phyloP scores from a whole-genome alignment of 2,329 filamentous ascomycete genomes.

The Aureobasidium sp. region DNA sequence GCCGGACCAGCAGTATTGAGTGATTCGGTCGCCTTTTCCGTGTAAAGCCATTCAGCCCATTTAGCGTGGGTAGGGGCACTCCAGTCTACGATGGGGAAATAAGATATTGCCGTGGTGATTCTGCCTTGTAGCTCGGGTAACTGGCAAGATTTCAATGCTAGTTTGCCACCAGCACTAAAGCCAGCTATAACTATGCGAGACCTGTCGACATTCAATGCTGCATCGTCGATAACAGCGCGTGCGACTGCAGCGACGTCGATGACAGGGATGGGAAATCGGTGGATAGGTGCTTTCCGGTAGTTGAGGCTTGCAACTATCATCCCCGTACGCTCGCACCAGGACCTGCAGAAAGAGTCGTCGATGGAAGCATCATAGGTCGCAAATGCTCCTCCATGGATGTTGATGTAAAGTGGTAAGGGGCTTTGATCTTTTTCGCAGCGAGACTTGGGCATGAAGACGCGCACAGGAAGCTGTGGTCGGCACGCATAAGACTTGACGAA shows the following conservation, averaged over 20 bases:
- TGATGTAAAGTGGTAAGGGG: background rate
- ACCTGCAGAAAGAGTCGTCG: background rate
- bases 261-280: background rate
- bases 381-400: background rate
- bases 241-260: background rate
- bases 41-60: background rate
- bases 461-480: background rate
- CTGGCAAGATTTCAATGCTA: background rate
- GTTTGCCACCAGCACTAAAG: background rate
- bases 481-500: background rate
- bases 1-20: background rate
- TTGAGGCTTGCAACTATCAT: background rate
- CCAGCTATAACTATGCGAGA: background rate
- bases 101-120: background rate
- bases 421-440: background rate
- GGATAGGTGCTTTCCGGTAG: background rate
- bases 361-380: background rate
- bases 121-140: background rate
- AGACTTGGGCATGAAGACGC: background rate
- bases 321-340: background rate
- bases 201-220: background rate
- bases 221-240: background rate
- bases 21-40: background rate
- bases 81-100: background rate
- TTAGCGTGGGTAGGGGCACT: background rate